phyloP scores from a whole-genome alignment of 2,329 filamentous ascomycete species.

The Dactylellina cionopaga region DNA sequence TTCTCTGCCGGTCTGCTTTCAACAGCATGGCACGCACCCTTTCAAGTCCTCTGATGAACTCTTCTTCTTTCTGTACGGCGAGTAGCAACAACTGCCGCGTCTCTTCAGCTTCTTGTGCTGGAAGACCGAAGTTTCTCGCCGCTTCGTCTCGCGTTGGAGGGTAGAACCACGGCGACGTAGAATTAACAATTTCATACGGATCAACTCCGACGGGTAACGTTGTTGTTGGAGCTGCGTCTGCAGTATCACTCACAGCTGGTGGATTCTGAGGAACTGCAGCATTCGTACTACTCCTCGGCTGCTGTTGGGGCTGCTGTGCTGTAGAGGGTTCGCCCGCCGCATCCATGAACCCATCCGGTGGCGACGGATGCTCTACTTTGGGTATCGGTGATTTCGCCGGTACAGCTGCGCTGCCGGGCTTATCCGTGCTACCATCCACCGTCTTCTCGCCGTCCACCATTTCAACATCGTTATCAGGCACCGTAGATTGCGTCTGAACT shows the following conservation, averaged over 20 bases:
- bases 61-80: slow-evolving; percentile 87
- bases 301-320: too few species aligned
- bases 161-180: slow-evolving; percentile 64
- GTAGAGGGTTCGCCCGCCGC: slow-evolving; percentile 20
- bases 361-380: slow-evolving; percentile 43
- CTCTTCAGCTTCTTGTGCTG: slow-evolving; percentile 78
- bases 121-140: slow-evolving; percentile 74
- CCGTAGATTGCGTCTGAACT: slow-evolving; percentile 33
- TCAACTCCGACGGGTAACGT: slow-evolving; percentile 39
- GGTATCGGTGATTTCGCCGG: slow-evolving; percentile 46
- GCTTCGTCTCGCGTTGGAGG: slow-evolving; percentile 73
- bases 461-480: slow-evolving; percentile 44
- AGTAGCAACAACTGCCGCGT: slow-evolving; percentile 77
- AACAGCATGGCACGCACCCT: slow-evolving; percentile 76
- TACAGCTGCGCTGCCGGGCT: background rate
- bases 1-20: slow-evolving; percentile 76
- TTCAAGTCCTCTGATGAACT: slow-evolving; percentile 76
- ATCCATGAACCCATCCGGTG: slow-evolving; percentile 39
- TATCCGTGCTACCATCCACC: slow-evolving; percentile 10
- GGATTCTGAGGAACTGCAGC: background rate
- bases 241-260: background rate
- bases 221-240: background rate
- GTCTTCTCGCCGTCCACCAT: slow-evolving; percentile 33
- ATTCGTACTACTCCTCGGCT: slow-evolving; percentile 2
- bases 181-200: slow-evolving; percentile 45